Evolutionary conservation across 78 protist species (phyloP).

Genomic region (Dictyostelium brefeldianum): DNA sequence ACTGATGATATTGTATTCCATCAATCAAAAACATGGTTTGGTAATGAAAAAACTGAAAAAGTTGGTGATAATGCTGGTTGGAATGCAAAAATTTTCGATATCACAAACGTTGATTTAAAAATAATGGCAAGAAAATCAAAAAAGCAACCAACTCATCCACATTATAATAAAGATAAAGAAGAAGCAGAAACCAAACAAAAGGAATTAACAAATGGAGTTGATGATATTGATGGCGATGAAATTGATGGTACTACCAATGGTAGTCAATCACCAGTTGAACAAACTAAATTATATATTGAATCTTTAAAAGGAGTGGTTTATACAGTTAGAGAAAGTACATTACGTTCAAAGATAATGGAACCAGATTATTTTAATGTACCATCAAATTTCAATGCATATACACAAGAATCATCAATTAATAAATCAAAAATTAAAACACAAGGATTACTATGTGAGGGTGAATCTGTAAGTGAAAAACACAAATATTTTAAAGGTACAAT

Average conservation of each 20-base stretch:
- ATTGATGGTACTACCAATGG: background rate
- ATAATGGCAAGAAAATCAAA: slow-evolving; percentile 35
- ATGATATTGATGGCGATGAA: background rate
- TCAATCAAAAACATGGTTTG: slow-evolving; percentile 57
- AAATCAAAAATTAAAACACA: slow-evolving; percentile 32
- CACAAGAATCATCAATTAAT: slow-evolving; percentile 20
- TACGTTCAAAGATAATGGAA: background rate
- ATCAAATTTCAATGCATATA: slow-evolving; percentile 10
- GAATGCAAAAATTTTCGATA: slow-evolving; percentile 46
- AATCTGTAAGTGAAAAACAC: slow-evolving; percentile 27
- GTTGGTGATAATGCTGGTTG: slow-evolving; percentile 44
- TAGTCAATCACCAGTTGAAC: background rate
- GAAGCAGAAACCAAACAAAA: background rate
- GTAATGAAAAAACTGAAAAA: slow-evolving; percentile 56
- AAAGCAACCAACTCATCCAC: slow-evolving; percentile 1
- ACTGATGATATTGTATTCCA: slow-evolving; percentile 20
- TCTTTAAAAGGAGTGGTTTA: background rate
- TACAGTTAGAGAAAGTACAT: slow-evolving; percentile 28
- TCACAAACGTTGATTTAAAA: slow-evolving; percentile 29
- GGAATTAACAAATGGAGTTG: background rate
- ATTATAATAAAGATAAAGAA: background rate
- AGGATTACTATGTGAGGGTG: slow-evolving; percentile 71
- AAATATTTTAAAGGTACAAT: slow-evolving; percentile 55
- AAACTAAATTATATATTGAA: slow-evolving; percentile 5
- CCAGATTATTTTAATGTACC: slow-evolving; percentile 52